phyloP scores from a whole-genome alignment of 2,329 filamentous ascomycete genomes.

The Paecilomyces formosus region DNA sequence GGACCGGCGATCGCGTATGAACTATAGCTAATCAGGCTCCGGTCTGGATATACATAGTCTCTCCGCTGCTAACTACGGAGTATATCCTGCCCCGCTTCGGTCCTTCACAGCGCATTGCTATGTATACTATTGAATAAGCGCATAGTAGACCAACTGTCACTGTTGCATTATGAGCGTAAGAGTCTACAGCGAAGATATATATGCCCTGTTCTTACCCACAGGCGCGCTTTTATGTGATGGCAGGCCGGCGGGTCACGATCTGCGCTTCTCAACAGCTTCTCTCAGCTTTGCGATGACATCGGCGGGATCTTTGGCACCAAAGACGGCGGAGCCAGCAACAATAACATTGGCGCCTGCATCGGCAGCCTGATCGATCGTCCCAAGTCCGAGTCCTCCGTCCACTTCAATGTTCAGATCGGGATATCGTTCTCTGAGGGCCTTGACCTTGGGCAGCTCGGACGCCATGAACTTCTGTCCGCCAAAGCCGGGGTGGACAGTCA shows the following conservation, averaged over 20 bases:
- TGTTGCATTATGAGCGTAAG: neutral
- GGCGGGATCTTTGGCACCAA: constrained; percentile 79
- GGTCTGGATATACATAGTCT: neutral
- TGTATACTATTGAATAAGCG: neutral
- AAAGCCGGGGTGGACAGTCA: constrained; percentile 97
- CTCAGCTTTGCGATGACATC: constrained; percentile 80
- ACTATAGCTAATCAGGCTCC: neutral
- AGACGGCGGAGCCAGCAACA: constrained; percentile 91
- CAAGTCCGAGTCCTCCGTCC: constrained; percentile 80
- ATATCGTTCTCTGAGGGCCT: constrained; percentile 73
- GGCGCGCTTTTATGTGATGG: neutral
- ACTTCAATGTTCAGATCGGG: constrained; percentile 95
- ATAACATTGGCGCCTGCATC: constrained; percentile 97
- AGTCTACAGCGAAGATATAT: neutral
- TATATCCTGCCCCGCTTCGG: neutral
- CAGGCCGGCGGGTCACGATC: neutral
- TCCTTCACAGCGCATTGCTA: neutral
- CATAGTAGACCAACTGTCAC: neutral
- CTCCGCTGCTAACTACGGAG: neutral
- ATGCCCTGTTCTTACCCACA: neutral
- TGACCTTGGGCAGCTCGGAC: constrained; percentile 87
- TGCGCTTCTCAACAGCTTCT: constrained; percentile 63
- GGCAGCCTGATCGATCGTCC: constrained; percentile 87
- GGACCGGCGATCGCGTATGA: neutral
- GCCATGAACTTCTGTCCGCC: constrained; percentile 99